Base-by-base conservation (phyloP, 1,139 yeast genomes). In the Zygosaccharomyces sapae region DNA sequence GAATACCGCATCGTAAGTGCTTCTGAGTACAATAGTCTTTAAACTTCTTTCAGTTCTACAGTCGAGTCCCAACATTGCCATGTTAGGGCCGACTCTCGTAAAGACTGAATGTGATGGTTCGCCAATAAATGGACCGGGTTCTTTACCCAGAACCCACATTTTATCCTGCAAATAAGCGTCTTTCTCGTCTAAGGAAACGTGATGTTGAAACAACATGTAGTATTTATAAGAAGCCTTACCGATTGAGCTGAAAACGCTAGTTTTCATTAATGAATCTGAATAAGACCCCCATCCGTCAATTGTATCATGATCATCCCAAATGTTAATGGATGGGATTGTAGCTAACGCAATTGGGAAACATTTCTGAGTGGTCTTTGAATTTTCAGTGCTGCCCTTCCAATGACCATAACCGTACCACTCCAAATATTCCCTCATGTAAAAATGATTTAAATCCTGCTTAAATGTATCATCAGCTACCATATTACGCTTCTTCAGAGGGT, bases 231-330 rank as follows among this genome's bases (percentile, higher is more conserved):
- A 96, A 18, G 79, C 70, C 51, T 77, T 76, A 7, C 97, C 97
- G 36, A 90, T 75, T 8, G 83, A 78, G 47, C 69, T 65, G 64
- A 90, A 86, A 18, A 86, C 77, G 0, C 80, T 80, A 30, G 81
- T 77, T 1, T 61, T 59, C 96, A 88, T 89, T 39, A 96, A 86
- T 1, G 67, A 52, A 54, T 87, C 86, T 41, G 74, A 74, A 66
- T 90, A 90, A 1, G 96, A 85, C 1, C 97, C 98, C 68, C 80
- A 92, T 2, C 97, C 98, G 63, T 90, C 98, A 57, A 92, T 89
- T 47, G 90, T 85, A 65, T 89, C 97, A 67, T 90, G 97, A 64
- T 85, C 92, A 66, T 92, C 97, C 68, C 71, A 89, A 34, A 90
- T 79, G 64, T 89, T 90, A 47, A 90, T 74, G 43, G 83, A 76